phyloP scores from a whole-genome alignment of 2,329 filamentous ascomycete genomes.

The Cercospora beticola region DNA sequence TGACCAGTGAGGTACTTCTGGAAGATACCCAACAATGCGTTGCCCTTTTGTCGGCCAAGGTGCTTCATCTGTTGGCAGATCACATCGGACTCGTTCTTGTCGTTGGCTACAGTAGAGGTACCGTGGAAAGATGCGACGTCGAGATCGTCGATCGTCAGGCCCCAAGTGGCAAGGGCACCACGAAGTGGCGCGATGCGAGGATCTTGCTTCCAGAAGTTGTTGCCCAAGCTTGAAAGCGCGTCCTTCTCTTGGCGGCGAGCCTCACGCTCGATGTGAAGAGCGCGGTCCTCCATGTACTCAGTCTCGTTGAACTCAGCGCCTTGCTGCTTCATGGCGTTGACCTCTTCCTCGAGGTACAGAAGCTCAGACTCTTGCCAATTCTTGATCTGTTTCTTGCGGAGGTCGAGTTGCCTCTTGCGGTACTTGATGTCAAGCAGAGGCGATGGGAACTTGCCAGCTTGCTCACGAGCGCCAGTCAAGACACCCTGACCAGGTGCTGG shows the following conservation, averaged over 20 bases:
- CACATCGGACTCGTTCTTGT: constrained; percentile 99
- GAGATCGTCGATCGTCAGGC: constrained; percentile 93
- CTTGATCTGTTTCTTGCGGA: constrained; percentile 90
- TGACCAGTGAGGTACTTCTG: constrained; percentile 99
- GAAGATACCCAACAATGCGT: constrained; percentile 94
- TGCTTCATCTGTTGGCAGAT: constrained; percentile 95
- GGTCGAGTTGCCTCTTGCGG: constrained; percentile 88
- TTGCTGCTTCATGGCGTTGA: constrained; percentile 84
- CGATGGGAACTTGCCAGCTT: constrained; percentile 86
- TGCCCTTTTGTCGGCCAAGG: constrained; percentile 92
- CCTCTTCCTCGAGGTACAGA: constrained; percentile 88
- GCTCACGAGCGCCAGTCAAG: constrained; percentile 89
- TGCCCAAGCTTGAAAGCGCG: constrained; percentile 86
- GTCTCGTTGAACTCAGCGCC: constrained; percentile 71
- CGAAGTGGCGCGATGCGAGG: constrained; percentile 90
- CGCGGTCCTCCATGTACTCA: constrained; percentile 82
- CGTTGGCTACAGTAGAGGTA: constrained; percentile 96
- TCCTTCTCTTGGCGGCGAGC: constrained; percentile 90
- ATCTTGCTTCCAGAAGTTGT: constrained; percentile 99
- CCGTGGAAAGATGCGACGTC: constrained; percentile 97
- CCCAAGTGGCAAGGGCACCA: constrained; percentile 95
- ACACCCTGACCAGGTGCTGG: constrained; percentile 96
- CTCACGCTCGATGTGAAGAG: constrained; percentile 82
- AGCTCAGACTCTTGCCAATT: constrained; percentile 95
- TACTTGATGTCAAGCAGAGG: constrained; percentile 97